Evolutionary conservation across 2,329 filamentous ascomycete species (phyloP).

Genomic region (Aspergillus unguis): DNA sequence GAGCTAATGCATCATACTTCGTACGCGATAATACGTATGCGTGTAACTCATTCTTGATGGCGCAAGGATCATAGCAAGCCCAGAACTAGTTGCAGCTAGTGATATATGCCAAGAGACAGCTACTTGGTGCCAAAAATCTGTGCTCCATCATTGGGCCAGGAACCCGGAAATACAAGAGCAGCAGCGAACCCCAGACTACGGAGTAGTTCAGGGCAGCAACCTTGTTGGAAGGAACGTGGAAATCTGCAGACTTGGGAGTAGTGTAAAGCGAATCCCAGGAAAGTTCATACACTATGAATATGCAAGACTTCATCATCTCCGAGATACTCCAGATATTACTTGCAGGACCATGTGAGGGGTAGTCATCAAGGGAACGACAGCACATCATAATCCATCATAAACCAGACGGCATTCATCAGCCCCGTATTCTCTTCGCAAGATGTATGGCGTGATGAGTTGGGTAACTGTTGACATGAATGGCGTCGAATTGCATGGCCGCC

Average conservation of each 20-base stretch:
- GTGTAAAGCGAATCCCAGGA: not conserved
- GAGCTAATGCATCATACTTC: no score
- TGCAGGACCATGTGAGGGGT: not conserved
- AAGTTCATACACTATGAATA: not conserved
- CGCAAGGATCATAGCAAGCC: not conserved
- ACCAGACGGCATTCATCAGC: no score
- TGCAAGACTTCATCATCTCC: not conserved
- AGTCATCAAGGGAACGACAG: not conserved
- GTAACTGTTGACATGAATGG: conserved; percentile 3
- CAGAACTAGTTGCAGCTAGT: not conserved
- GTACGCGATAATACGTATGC: no score
- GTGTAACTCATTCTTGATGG: no score
- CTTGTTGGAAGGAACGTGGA: not conserved
- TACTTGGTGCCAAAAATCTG: not conserved
- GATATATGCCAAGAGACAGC: not conserved
- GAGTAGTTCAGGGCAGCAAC: not conserved
- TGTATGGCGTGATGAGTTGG: conserved; percentile 7
- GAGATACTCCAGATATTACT: not conserved
- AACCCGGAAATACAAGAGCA: not conserved
- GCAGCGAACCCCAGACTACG: not conserved
- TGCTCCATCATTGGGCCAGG: not conserved
- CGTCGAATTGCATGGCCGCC: not conserved
- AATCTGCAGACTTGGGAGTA: conserved; percentile 7
- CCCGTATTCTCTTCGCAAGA: no score
- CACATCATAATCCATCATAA: not conserved